Evolutionary conservation across 768 basidiomycete genomes (phyloP).

Genomic region (Mycena leptocephala): DNA sequence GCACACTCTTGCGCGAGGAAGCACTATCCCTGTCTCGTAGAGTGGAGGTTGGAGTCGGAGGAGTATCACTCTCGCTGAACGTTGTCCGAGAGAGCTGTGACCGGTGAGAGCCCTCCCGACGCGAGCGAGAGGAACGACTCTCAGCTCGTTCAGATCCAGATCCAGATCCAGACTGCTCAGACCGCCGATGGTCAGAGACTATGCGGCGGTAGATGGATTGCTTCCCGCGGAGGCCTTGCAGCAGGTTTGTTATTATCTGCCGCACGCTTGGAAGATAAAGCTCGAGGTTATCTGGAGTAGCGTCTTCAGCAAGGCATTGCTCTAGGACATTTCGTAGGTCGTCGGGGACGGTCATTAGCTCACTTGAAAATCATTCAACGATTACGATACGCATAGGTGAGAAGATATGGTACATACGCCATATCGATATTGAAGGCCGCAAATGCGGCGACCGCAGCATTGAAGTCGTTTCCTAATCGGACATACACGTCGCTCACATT

Average conservation of each 20-base stretch:
- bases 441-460: conserved; percentile 93
- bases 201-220: conserved; percentile 90
- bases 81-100: conserved; percentile 62
- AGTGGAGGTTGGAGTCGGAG: conserved; percentile 27
- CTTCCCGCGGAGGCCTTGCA: conserved; percentile 94
- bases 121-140: conserved; percentile 72
- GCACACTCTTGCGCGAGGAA: conserved; percentile 59
- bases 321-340: conserved; percentile 93
- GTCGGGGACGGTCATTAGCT: conserved; percentile 89
- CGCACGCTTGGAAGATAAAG: conserved; percentile 93
- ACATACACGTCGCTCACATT: conserved; percentile 98
- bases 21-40: conserved; percentile 55
- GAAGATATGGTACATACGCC: conserved; percentile 72
- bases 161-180: conserved; percentile 65
- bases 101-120: conserved; percentile 64
- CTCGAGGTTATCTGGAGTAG: conserved; percentile 87
- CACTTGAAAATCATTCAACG: conserved; percentile 62
- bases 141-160: conserved; percentile 68
- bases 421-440: conserved; percentile 89
- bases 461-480: conserved; percentile 96
- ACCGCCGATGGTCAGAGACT: conserved; percentile 74
- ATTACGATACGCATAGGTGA: conserved; percentile 17
- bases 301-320: conserved; percentile 92
- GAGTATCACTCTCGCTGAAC: conserved; percentile 24
- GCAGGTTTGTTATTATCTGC: conserved; percentile 91